Evolutionary conservation across 257 asterid genomes (phyloP), one percentile per base, ranked within the genome.

Genomic region (Solanum sparsipilum): DNA sequence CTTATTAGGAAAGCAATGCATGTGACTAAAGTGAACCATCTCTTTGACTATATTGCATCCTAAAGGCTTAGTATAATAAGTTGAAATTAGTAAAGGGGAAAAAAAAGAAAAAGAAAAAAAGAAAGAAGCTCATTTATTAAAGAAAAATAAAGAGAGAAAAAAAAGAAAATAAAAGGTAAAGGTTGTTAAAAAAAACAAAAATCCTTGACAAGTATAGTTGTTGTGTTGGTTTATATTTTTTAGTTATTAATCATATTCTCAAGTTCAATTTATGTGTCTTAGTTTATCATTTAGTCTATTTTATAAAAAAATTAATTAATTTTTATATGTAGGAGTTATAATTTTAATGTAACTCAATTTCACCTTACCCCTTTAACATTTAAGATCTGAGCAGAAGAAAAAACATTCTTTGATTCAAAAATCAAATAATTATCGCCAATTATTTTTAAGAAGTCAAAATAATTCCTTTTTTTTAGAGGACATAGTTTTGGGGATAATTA

Each of bases 11-110:
- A 87, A 48, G 48, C 81, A 52, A 70, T 25, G 89, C 91, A 85
- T 85, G 89, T 86, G 86, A 86, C 29, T 58, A 86, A 88, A 88
- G 91, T 60, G 36, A 68, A 52, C 3, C 11, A 46, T 75, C 25
- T 75, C 25, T 41, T 60, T 38, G 68, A 52, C 76, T 68, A 36
- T 68, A 52, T 81, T 86, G 78, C 72, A 12, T 52, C 56, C 38
- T 20, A 63, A 63, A 21, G 41, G 29, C 18, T 81, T 81, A 25
- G 3, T 27, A 46, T 27, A 81, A 27, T 46, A 46, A 4, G 85
- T 29, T 81, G 68, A 81, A 81, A 81, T 81, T 46, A 36, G 27
- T 44, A 46, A 29, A 46, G 18, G 63, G 60, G 18, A 12, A 20
- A 67, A 65, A 65, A 39, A 20, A 2, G 6, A 41, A 27, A 58